Base-by-base conservation (phyloP, 2,329 filamentous ascomycete genomes). In the Alternaria sp. region DNA sequence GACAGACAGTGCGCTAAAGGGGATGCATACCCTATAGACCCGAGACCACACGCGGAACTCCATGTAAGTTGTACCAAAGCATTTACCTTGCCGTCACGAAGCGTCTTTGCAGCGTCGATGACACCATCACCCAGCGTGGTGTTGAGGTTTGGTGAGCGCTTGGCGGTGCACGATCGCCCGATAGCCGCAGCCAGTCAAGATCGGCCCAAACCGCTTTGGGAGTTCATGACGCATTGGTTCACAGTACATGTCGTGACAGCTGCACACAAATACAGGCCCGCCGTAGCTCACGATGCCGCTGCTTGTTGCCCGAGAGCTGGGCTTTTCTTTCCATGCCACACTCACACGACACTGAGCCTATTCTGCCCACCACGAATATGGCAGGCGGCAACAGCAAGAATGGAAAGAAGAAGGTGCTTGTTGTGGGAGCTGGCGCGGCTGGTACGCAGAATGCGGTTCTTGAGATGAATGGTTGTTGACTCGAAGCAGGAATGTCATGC, bases 401-500 rank as follows among this genome's bases (percentile, higher is more conserved):
- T 33, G 55, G 49, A 40, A 75, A 66, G 68, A 75, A 66, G 70
- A 79, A 79, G 67, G 76, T 79, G 51, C 59, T 79, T 7, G 68
- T 79, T 49, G 76, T 79, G 14, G 77, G 77, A 33, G 76, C 77
- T 48, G 77, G 77, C 46, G 77, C 77, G 55, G 77, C 77, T 54
- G 77, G 77, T 78, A 69, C 37, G 64, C 65, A 50, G 21, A 28
- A 24, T 5, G 29, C 21, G 14, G 2, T 7, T 29, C 36, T 41
- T 9, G 2, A 24, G 9, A 26, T 33, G 17, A 21, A 36, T 33
- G 51, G 53, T 13, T 3, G 21, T 24, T 58, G 14, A 53, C 14
- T 36, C 10, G 39, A 37, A 17, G n/a, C 50, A 83, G 81, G 81
- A 66, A 83, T 83, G 87, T 86, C 86, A 54, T 90, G 88, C 72